Evolutionary conservation across 352 stramenopile genomes (phyloP).

Genomic region (Phytophthora constricta): DNA sequence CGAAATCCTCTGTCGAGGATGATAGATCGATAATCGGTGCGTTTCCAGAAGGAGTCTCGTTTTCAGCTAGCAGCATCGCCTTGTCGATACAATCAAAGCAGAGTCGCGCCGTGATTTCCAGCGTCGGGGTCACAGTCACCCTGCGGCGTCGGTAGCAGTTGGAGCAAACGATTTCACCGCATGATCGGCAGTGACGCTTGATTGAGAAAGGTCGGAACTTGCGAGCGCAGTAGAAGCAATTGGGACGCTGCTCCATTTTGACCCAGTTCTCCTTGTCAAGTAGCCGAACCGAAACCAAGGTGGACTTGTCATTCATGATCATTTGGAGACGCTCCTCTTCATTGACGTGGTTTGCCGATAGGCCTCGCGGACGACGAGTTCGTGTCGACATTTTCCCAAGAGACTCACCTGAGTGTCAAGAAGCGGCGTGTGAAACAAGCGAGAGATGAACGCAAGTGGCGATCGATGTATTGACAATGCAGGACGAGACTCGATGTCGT

Average conservation of each 20-base stretch:
- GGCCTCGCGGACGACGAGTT: conserved; percentile 44
- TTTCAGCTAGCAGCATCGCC: conserved; percentile 45
- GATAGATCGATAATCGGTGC: conserved; percentile 18
- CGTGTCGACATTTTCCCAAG: conserved; percentile 27
- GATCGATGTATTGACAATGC: background rate
- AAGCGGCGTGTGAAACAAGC: background rate
- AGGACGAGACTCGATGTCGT: no score
- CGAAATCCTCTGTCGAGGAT: conserved; percentile 6
- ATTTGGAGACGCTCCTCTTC: conserved; percentile 59
- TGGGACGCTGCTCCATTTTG: conserved; percentile 64
- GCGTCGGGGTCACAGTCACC: conserved; percentile 43
- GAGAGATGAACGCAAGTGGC: conserved; percentile 2
- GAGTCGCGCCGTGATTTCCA: conserved; percentile 58
- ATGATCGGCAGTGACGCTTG: conserved; percentile 84
- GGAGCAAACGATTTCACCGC: conserved; percentile 81
- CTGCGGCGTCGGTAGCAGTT: conserved; percentile 70
- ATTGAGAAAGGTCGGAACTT: conserved; percentile 81
- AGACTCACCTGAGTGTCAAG: background rate
- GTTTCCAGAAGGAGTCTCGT: conserved; percentile 16
- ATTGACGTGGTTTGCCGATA: conserved; percentile 61
- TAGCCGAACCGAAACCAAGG: conserved; percentile 47
- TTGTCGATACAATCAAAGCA: conserved; percentile 87
- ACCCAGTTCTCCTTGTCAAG: conserved; percentile 79
- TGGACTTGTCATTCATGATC: conserved; percentile 69
- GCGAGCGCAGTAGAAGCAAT: conserved; percentile 82